Conservation (phyloP, 2,329 filamentous ascomycete species). For the Neoascochyta sp. region DNA sequence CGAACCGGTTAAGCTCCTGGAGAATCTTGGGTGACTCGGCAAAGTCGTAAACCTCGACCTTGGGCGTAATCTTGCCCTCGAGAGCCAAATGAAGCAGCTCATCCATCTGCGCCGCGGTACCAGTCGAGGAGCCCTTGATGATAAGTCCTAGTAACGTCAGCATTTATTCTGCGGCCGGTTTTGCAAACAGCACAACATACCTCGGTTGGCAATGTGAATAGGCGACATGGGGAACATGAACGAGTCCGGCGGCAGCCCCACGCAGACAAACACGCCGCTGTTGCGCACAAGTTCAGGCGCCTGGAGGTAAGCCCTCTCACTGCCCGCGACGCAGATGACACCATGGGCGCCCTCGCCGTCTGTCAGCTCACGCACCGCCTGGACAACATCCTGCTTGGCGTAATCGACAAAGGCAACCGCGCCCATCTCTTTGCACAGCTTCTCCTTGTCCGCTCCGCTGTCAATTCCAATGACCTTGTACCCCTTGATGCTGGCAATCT, state of each 20-base stretch:
- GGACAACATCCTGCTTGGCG: conserved; percentile 47
- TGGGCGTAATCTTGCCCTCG: conserved; percentile 41
- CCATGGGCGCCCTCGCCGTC: conserved; percentile 46
- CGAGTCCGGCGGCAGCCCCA: conserved; percentile 44
- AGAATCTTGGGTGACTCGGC: conserved; percentile 36
- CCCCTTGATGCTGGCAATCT: conserved; percentile 83
- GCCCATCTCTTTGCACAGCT: conserved; percentile 66
- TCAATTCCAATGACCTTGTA: conserved; percentile 79
- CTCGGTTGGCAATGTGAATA: conserved; percentile 47
- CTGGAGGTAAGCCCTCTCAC: conserved; percentile 44
- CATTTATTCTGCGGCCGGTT: too few relatives aligned
- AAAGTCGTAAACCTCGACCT: conserved; percentile 37
- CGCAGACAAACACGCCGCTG: conserved; percentile 48
- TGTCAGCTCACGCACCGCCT: conserved; percentile 40
- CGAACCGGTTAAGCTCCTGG: conserved; percentile 31
- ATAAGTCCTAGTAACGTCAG: conserved; percentile 33
- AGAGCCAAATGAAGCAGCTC: conserved; percentile 45
- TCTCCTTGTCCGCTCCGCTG: conserved; percentile 72
- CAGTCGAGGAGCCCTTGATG: conserved; percentile 47
- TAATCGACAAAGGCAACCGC: conserved; percentile 77
- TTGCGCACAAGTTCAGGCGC: conserved; percentile 45
- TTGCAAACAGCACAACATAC: too few relatives aligned
- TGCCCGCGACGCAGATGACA: conserved; percentile 47
- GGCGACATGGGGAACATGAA: conserved; percentile 47
- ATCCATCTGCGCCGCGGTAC: conserved; percentile 45